Percentiles rank a stretch among this genome's conserved stretches.
Conservation (phyloP, 306 rosid species). For the Calophaca sinica region DNA sequence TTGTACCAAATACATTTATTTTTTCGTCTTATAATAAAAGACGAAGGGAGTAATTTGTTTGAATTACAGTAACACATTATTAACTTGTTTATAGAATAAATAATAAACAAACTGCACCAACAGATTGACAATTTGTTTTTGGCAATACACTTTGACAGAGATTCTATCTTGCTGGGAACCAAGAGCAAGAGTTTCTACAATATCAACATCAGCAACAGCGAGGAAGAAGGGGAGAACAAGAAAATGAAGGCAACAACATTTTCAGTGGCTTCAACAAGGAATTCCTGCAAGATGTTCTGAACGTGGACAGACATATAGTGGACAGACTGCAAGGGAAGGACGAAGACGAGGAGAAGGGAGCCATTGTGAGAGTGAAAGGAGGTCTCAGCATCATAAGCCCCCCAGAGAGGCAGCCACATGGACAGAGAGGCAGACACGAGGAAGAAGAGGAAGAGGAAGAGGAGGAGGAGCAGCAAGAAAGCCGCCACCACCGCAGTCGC, state of each 20-base stretch:
- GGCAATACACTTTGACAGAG: slow-evolving; percentile 42
- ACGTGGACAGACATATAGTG: slow-evolving; percentile 49
- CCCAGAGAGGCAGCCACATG: background rate
- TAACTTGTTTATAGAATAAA: no score
- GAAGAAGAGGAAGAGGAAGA: background rate
- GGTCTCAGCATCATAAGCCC: slow-evolving; percentile 57
- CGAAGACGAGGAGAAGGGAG: slow-evolving; percentile 53
- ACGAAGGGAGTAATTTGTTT: no score
- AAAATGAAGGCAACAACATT: slow-evolving; percentile 48
- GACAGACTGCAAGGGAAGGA: slow-evolving; percentile 49
- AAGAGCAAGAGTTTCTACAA: slow-evolving; percentile 45
- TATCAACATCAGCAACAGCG: slow-evolving; percentile 9
- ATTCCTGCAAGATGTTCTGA: slow-evolving; percentile 54
- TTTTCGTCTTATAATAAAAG: no score
- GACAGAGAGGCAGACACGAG: background rate
- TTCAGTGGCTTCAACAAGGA: slow-evolving; percentile 51
- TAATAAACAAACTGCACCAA: no score
- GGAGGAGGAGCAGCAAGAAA: background rate
- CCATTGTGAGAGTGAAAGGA: slow-evolving; percentile 60
- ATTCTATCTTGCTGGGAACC: slow-evolving; percentile 79
- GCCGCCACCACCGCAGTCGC: background rate
- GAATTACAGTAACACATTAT: no score
- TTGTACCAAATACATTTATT: no score
- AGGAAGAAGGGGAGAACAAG: slow-evolving; percentile 5
- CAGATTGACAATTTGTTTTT: no score